phyloP scores from a whole-genome alignment of 2,329 filamentous ascomycete genomes.

The Diaporthe caulivora region DNA sequence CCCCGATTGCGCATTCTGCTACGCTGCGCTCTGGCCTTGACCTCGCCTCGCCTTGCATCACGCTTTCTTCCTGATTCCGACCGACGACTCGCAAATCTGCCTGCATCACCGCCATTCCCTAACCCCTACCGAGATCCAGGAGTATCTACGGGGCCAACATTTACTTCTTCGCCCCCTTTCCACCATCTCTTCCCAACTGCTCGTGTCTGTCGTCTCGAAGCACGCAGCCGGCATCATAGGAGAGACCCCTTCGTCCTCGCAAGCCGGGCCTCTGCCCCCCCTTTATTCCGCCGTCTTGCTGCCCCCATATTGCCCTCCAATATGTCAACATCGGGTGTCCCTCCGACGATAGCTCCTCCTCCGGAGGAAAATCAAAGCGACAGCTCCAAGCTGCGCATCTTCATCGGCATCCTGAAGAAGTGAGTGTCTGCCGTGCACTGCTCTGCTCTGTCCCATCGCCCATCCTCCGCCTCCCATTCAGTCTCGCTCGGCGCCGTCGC shows the following conservation, averaged over 20 bases:
- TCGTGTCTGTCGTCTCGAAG: background rate
- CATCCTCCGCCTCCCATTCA: background rate
- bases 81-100: slow-evolving; percentile 11
- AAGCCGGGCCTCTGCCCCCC: slow-evolving; percentile 33
- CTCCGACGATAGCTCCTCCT: slow-evolving; percentile 44
- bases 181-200: background rate
- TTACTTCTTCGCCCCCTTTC: background rate
- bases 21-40: slow-evolving; percentile 27
- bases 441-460: background rate
- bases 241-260: slow-evolving; percentile 16
- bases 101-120: slow-evolving; percentile 37
- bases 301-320: slow-evolving; percentile 25
- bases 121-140: slow-evolving; percentile 27
- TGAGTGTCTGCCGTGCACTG: slow-evolving; percentile 58
- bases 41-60: slow-evolving; percentile 3
- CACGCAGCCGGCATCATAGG: slow-evolving; percentile 9
- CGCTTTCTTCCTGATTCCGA: background rate
- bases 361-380: slow-evolving; percentile 74
- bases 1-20: slow-evolving; percentile 29
- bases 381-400: slow-evolving; percentile 88
- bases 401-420: slow-evolving; percentile 89
- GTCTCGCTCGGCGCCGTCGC: background rate
- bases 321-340: slow-evolving; percentile 50
- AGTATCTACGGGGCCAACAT: slow-evolving; percentile 11
- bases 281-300: slow-evolving; percentile 21